Conservation (phyloP, 345 rosid genomes). For the Eucalyptus pauciflora region DNA sequence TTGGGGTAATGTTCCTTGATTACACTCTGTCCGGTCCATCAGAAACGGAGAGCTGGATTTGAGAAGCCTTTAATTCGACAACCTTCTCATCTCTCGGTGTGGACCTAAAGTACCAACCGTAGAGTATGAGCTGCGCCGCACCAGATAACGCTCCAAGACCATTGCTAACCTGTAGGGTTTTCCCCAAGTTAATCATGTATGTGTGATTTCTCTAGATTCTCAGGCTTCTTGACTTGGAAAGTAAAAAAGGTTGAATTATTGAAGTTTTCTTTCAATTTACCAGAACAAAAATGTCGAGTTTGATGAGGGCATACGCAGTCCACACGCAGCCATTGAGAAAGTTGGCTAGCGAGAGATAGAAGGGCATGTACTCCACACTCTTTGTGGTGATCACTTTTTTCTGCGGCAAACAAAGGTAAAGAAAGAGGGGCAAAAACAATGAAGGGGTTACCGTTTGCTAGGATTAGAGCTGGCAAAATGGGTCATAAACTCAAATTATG, state of each 20-base stretch:
- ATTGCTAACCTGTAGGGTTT: slow-evolving; percentile 38
- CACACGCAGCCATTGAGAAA: slow-evolving; percentile 22
- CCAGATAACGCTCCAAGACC: slow-evolving; percentile 41
- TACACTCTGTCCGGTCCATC: neutral
- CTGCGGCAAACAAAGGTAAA: neutral
- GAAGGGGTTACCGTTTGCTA: neutral
- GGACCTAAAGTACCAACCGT: slow-evolving; percentile 13
- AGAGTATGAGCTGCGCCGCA: slow-evolving; percentile 23
- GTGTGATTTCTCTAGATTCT: neutral
- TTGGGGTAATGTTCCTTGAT: neutral
- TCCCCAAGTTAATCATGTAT: neutral
- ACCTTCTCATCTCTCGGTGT: slow-evolving; percentile 8
- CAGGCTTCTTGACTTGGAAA: neutral
- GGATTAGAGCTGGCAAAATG: neutral
- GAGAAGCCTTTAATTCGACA: slow-evolving; percentile 8
- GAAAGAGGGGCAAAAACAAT: too few species aligned
- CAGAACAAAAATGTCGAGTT: slow-evolving; percentile 19
- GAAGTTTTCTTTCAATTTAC: slow-evolving; percentile 1
- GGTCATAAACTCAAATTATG: too few species aligned
- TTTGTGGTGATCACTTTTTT: slow-evolving; percentile 26
- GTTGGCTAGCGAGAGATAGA: slow-evolving; percentile 21
- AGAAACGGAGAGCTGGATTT: slow-evolving; percentile 11
- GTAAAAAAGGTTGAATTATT: neutral
- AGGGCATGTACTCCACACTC: slow-evolving; percentile 52
- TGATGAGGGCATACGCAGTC: slow-evolving; percentile 32